Evolutionary conservation across 2,329 filamentous ascomycete species (phyloP).

Genomic region (Botrytis deweyae): DNA sequence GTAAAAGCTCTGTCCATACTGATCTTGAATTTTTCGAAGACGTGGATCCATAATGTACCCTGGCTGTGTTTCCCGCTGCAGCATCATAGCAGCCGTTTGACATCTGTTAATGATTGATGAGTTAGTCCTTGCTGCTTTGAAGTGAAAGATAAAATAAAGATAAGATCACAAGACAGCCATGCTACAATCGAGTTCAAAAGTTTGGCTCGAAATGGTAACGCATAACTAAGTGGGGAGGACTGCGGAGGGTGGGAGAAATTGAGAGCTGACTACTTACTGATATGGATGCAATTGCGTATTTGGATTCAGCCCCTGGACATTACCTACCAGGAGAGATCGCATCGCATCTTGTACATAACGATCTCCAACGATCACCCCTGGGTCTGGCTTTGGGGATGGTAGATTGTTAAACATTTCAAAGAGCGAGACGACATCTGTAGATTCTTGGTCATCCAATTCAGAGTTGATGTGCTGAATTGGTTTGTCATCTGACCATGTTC

Average conservation of each 20-base stretch:
- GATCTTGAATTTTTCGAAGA: slow-evolving; percentile 59
- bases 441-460: slow-evolving; percentile 29
- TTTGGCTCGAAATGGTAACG: background rate
- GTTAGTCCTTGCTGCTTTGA: background rate
- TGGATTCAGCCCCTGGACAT: slow-evolving; percentile 52
- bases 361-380: slow-evolving; percentile 48
- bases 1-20: slow-evolving; percentile 64
- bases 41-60: slow-evolving; percentile 70
- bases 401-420: slow-evolving; percentile 73
- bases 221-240: background rate
- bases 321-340: slow-evolving; percentile 53
- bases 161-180: background rate
- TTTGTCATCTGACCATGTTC: slow-evolving; percentile 36
- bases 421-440: slow-evolving; percentile 51
- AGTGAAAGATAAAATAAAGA: background rate
- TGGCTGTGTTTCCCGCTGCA: slow-evolving; percentile 73
- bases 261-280: slow-evolving; percentile 47
- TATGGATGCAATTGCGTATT: slow-evolving; percentile 70
- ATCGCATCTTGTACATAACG: slow-evolving; percentile 54
- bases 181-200: background rate
- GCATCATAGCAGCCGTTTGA: slow-evolving; percentile 77
- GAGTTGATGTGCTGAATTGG: slow-evolving; percentile 44
- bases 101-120: slow-evolving; percentile 40
- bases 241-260: background rate
- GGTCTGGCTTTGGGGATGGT: slow-evolving; percentile 63